Evolutionary conservation across 371 early-diverging fungal species (phyloP).

Genomic region (Circinella umbellata): DNA sequence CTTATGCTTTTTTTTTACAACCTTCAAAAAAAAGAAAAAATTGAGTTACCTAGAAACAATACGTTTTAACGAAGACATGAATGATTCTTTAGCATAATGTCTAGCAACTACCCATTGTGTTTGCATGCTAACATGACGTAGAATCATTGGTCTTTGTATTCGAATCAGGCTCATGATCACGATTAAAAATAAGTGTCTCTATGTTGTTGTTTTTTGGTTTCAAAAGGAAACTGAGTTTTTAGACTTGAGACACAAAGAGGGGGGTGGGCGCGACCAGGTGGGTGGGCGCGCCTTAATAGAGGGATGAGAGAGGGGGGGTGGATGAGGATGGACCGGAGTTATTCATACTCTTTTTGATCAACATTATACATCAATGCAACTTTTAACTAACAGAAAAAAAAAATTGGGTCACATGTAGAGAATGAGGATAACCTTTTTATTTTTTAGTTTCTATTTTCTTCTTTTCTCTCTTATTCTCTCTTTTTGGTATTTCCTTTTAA

Average conservation of each 20-base stretch:
- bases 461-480: constrained; percentile 13
- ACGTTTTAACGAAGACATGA: constrained; percentile 1
- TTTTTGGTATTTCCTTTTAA: not conserved
- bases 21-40: not conserved
- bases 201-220: not conserved
- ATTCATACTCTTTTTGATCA: too few species aligned
- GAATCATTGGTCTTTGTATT: not conserved
- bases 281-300: too few species aligned
- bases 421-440: not conserved
- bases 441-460: constrained; percentile 7
- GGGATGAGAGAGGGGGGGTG: too few species aligned
- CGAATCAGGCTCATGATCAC: constrained; percentile 5
- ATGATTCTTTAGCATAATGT: not conserved
- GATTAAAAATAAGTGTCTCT: not conserved
- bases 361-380: too few species aligned
- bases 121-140: not conserved
- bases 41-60: constrained; percentile 4
- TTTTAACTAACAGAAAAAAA: too few species aligned
- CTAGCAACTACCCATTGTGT: not conserved
- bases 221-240: constrained; percentile 2
- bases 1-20: too few species aligned
- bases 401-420: not conserved
- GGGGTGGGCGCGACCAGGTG: too few species aligned
- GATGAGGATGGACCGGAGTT: too few species aligned
- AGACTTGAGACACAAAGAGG: too few species aligned